Percentiles rank a stretch among this genome's conserved stretches.
Evolutionary conservation across 257 asterid species (phyloP).

Genomic region (Dorcoceras hygrometricum): DNA sequence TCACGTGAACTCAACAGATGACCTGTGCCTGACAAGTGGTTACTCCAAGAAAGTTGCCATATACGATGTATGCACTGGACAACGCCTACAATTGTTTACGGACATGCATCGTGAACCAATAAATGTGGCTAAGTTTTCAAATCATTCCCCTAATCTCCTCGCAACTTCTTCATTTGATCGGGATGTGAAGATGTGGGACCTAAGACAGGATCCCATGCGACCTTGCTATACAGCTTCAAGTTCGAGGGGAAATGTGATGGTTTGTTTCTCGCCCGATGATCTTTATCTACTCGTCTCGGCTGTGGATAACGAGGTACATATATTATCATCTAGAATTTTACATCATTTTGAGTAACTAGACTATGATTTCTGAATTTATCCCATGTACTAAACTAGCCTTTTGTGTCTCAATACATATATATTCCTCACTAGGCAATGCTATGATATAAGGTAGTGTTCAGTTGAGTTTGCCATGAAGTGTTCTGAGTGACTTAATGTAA

Average conservation of each 20-base stretch:
- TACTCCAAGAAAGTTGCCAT: conserved; percentile 76
- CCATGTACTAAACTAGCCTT: background rate
- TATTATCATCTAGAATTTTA: background rate
- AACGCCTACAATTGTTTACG: conserved; percentile 45
- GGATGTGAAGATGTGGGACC: conserved; percentile 83
- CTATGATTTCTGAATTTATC: background rate
- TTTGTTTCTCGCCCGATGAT: conserved; percentile 78
- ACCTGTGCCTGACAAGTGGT: conserved; percentile 66
- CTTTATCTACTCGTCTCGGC: conserved; percentile 75
- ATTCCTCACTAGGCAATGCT: background rate
- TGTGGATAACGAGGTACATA: conserved; percentile 79
- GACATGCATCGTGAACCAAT: conserved; percentile 76
- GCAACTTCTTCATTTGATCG: conserved; percentile 85
- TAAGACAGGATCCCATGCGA: conserved; percentile 48
- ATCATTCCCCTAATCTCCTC: conserved; percentile 59
- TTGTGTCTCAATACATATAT: background rate
- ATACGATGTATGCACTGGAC: conserved; percentile 59
- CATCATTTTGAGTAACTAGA: background rate
- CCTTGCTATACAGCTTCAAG: conserved; percentile 72
- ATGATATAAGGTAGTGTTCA: background rate
- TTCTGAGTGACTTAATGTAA: background rate
- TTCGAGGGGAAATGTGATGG: conserved; percentile 87
- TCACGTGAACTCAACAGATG: conserved; percentile 72
- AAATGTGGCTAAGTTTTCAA: conserved; percentile 75
- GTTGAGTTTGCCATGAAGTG: background rate